Conservation (phyloP, 106 monocot genomes). For the Cymbidium sinense region DNA sequence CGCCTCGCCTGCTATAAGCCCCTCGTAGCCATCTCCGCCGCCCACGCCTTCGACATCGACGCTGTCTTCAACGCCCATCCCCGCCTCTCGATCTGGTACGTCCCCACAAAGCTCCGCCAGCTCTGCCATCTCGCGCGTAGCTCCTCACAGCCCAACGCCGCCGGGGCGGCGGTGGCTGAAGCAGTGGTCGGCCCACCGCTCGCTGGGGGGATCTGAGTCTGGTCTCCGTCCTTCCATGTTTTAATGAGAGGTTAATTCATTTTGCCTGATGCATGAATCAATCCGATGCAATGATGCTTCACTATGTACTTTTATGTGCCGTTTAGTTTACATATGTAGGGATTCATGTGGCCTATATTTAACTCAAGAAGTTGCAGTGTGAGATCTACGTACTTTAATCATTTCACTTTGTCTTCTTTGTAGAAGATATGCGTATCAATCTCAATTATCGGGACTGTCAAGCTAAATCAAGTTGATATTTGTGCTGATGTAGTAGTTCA, state of each 20-base stretch:
- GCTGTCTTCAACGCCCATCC: constrained; percentile 84
- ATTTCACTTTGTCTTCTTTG: too few relatives aligned
- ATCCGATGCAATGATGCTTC: too few relatives aligned
- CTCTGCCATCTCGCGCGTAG: constrained; percentile 78
- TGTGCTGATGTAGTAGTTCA: too few relatives aligned
- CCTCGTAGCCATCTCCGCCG: constrained; percentile 71
- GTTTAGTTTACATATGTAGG: too few relatives aligned
- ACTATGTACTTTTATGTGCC: too few relatives aligned
- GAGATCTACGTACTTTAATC: too few relatives aligned
- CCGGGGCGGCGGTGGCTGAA: background rate
- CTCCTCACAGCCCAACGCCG: background rate
- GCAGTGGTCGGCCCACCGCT: background rate
- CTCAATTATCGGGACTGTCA: too few relatives aligned
- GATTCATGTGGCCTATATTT: too few relatives aligned
- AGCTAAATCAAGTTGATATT: too few relatives aligned
- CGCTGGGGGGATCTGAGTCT: too few relatives aligned
- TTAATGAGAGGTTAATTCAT: background rate
- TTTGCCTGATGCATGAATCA: background rate
- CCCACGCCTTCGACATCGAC: constrained; percentile 86
- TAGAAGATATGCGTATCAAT: too few relatives aligned
- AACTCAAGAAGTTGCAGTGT: too few relatives aligned
- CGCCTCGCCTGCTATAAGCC: constrained; percentile 89
- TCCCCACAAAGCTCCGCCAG: constrained; percentile 95
- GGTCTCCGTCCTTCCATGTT: constrained; percentile 1
- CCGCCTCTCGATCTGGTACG: constrained; percentile 87